Evolutionary conservation across 2,329 filamentous ascomycete species (phyloP), one percentile per base, ranked within the genome.

Genomic region (Orbilia blumenaviensis): DNA sequence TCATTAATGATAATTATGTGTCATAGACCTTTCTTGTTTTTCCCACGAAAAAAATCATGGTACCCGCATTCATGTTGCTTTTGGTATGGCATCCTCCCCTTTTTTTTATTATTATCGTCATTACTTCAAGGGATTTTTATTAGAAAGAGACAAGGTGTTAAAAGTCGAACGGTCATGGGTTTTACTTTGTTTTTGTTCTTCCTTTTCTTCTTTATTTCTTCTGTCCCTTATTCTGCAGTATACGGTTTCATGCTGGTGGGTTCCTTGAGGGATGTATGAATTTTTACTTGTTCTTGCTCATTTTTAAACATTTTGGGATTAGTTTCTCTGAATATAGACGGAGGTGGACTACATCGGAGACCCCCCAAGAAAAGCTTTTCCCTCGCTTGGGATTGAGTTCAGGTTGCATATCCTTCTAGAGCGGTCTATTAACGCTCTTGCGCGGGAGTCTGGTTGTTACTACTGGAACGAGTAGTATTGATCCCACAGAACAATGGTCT

Each of bases 1-100:
- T 52, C 34, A 34, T 18, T 63, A 71, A 71, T 71, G 54, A 66
- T 74, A 74, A 74, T 64, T 66, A 74, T 58, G 58, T 41, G 48
- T 29, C 38, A 74, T 66, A 61, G 69, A 60, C 62, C 42, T 23
- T 74, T 52, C 21, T 63, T 4, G 10, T 44, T 34, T 16, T 7
- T 12, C 14, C 25, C 38, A 8, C 12, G 10, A 10, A 32, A 12
- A 46, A 9, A 46, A n/a, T 46, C 32, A 42, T n/a, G 23, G 32
- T 54, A 8, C 48, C 16, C 32, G 36, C 36, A n/a, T 44, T 21
- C 25, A 42, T 46, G 56, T 32, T 60, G 21, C 21, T 23, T 23
- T 32, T 9, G 36, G 21, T 44, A 61, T 44, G 21, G 36, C 27
- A 1, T 61, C 29, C 29, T 34, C 10, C 29, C 10, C 29, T 34